Evolutionary conservation across 179 eudicot species (phyloP).

Genomic region (Camellia oleifera): DNA sequence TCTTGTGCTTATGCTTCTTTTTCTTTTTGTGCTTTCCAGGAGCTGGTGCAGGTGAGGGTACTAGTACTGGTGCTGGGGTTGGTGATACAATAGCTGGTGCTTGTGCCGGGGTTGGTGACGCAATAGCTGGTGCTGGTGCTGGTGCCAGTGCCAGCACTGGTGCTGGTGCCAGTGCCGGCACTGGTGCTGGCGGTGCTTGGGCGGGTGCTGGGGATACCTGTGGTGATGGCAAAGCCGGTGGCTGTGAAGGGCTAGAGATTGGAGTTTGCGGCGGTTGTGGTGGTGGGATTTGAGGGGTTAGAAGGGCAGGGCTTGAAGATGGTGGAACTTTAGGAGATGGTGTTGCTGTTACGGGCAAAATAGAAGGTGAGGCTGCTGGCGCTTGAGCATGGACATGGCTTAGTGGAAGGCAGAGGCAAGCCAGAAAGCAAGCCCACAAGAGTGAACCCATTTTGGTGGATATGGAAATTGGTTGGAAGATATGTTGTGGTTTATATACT

Average conservation of each 20-base stretch:
- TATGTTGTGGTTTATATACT: conserved; percentile 15
- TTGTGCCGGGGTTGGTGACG: conserved; percentile 20
- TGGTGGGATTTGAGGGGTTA: conserved; percentile 24
- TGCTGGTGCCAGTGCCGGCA: conserved; percentile 14
- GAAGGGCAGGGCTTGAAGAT: conserved; percentile 15
- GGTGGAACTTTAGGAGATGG: conserved; percentile 29
- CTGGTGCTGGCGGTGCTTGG: conserved; percentile 37
- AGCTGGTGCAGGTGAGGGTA: conserved; percentile 65
- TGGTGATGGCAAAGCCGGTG: conserved; percentile 28
- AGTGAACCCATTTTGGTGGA: conserved; percentile 27
- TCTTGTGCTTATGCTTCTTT: conserved; percentile 65
- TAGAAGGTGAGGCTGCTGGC: conserved; percentile 59
- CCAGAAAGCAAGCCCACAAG: conserved; percentile 29
- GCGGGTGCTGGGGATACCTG: conserved; percentile 21
- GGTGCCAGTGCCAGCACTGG: neutral
- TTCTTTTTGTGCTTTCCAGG: conserved; percentile 53
- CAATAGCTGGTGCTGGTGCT: neutral
- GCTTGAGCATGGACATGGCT: conserved; percentile 50
- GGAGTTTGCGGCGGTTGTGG: conserved; percentile 14
- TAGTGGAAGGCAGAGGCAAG: conserved; percentile 29
- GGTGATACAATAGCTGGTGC: conserved; percentile 39
- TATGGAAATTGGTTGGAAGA: conserved; percentile 12
- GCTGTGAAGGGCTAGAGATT: conserved; percentile 27
- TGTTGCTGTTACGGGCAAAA: conserved; percentile 24
- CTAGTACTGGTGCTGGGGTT: conserved; percentile 22